phyloP scores from a whole-genome alignment of 176 grass and related monocot species.

The Avena sativa region DNA sequence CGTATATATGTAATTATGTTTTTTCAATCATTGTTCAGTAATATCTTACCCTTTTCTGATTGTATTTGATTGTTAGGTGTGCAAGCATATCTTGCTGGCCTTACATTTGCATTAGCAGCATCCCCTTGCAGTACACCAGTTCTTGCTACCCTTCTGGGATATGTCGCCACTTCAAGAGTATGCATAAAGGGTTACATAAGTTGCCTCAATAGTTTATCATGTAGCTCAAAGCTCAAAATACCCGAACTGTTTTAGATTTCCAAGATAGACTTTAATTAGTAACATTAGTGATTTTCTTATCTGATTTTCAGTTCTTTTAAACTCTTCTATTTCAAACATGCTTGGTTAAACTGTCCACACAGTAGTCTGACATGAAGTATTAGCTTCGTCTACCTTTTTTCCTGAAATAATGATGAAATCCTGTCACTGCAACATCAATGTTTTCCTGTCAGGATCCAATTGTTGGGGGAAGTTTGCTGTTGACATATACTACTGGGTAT shows the following conservation, averaged over 20 bases:
- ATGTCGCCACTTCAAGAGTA: constrained; percentile 96
- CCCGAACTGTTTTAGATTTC: neutral
- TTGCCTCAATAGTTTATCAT: constrained; percentile 8
- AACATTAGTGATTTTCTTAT: neutral
- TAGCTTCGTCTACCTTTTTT: neutral
- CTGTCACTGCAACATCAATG: constrained; percentile 11
- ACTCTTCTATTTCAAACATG: neutral
- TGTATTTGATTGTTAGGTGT: constrained; percentile 63
- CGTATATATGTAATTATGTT: neutral
- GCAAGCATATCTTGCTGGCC: constrained; percentile 96
- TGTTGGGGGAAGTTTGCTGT: constrained; percentile 82
- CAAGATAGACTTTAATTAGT: neutral
- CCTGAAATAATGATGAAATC: constrained; percentile 13
- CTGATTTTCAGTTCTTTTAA: neutral
- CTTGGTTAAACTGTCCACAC: constrained; percentile 4
- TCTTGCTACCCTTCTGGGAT: constrained; percentile 94
- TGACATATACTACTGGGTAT: constrained; percentile 97
- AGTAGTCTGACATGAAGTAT: neutral
- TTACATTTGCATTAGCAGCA: constrained; percentile 95
- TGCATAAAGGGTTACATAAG: neutral
- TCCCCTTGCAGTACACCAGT: constrained; percentile 99
- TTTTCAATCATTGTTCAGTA: constrained; percentile 7
- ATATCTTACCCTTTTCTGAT: constrained; percentile 28
- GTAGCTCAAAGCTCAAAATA: constrained; percentile 4
- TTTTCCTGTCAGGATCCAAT: constrained; percentile 77